Evolutionary conservation across 2,329 filamentous ascomycete genomes (phyloP).

Genomic region (Ceratocystis eucalypticola): DNA sequence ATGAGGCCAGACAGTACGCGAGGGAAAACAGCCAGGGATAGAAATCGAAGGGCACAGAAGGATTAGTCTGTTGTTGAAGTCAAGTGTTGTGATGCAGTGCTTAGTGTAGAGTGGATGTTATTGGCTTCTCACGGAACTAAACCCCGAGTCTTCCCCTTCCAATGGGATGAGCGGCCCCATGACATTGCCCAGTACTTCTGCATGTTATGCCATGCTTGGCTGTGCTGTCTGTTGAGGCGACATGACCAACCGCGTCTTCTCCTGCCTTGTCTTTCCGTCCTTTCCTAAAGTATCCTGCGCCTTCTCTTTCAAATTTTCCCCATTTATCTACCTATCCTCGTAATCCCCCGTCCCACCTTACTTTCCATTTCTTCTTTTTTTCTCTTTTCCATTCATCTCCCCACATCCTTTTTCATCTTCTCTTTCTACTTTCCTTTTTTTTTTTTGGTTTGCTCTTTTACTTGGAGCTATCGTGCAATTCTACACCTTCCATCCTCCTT

Average conservation of each 20-base stretch:
- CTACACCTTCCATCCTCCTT: constrained; percentile 3
- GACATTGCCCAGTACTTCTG: not conserved
- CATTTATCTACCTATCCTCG: constrained; percentile 27
- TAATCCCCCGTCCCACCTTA: constrained; percentile 26
- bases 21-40: not conserved
- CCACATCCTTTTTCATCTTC: constrained; percentile 7
- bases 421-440: constrained; percentile 4
- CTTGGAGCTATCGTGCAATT: not conserved
- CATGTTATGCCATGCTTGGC: constrained; percentile 3
- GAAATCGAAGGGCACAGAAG: not conserved
- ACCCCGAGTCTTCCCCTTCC: not conserved
- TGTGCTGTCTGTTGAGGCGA: not conserved
- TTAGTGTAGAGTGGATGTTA: not conserved
- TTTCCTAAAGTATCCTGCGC: constrained; percentile 19
- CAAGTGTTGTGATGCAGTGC: too few relatives aligned
- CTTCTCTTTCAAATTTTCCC: constrained; percentile 21
- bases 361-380: constrained; percentile 24
- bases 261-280: constrained; percentile 21
- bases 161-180: not conserved
- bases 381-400: constrained; percentile 16
- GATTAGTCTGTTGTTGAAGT: not conserved
- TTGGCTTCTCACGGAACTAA: constrained; percentile 5
- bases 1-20: too few relatives aligned
- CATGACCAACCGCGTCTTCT: constrained; percentile 25
- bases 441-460: not conserved